phyloP scores from a whole-genome alignment of 2,329 filamentous ascomycete species.

The Metarhizium brunneum region DNA sequence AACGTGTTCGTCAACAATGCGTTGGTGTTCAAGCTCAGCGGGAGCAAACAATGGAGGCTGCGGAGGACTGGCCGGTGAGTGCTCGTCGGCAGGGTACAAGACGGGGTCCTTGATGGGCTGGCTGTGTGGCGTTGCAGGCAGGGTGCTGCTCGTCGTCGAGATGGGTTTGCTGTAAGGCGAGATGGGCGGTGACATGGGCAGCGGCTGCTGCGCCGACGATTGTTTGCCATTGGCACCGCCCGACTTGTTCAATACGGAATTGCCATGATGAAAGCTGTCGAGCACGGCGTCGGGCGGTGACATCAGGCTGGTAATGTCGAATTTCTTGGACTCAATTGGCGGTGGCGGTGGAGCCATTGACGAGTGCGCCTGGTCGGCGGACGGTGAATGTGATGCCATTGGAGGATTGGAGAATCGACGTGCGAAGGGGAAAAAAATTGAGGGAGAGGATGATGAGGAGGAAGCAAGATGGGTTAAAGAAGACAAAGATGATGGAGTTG shows the following conservation, averaged over 20 bases:
- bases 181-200: conserved; percentile 48
- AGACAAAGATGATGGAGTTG: conserved; percentile 8
- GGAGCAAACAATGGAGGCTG: conserved; percentile 41
- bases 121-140: conserved; percentile 17
- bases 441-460: conserved; percentile 8
- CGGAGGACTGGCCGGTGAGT: conserved; percentile 26
- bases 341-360: conserved; percentile 22
- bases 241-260: conserved; percentile 5
- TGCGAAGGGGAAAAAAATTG: conserved; percentile 8
- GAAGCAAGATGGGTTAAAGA: conserved; percentile 4
- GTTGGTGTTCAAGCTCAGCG: conserved; percentile 30
- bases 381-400: conserved; percentile 17
- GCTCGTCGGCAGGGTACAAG: conserved; percentile 42
- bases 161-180: conserved; percentile 37
- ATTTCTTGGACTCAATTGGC: conserved; percentile 26
- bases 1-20: conserved; percentile 42
- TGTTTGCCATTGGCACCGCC: conserved; percentile 14
- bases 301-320: conserved; percentile 48
- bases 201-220: conserved; percentile 21
- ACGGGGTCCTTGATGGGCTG: conserved; percentile 43
- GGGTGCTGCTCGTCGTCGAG: conserved; percentile 21
- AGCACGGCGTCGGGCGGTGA: conserved; percentile 50
- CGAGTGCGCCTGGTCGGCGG: conserved; percentile 11
- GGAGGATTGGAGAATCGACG: conserved; percentile 10
- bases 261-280: conserved; percentile 38